Percentiles rank a stretch among this genome's conserved stretches.
Conservation (phyloP, 23 red algal genomes). For the Gracilariopsis chorda region DNA sequence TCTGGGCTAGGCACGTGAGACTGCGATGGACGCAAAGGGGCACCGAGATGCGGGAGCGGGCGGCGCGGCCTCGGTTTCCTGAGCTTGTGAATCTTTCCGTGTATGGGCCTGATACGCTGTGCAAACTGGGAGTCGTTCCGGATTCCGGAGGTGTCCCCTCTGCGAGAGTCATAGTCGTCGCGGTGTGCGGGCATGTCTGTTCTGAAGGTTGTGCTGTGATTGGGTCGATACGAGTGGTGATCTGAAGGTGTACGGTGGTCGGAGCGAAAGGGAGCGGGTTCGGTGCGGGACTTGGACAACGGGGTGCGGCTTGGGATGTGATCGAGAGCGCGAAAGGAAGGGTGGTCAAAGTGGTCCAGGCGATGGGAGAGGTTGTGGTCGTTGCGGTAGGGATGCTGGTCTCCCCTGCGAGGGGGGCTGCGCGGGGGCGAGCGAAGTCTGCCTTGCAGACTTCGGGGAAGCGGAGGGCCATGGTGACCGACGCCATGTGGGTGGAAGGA, state of each 20-base stretch:
- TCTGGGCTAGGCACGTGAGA: background rate
- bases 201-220: background rate
- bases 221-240: conserved; percentile 22
- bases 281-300: conserved; percentile 10
- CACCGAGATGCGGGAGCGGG: background rate
- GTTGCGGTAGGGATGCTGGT: background rate
- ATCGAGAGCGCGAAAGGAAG: background rate
- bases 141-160: background rate
- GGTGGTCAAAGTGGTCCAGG: background rate
- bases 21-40: background rate
- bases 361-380: background rate
- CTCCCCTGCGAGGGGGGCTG: background rate
- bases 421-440: conserved; percentile 15
- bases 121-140: background rate
- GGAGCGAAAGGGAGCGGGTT: background rate
- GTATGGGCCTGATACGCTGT: background rate
- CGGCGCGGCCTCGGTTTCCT: conserved; percentile 1
- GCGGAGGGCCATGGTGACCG: background rate
- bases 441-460: background rate
- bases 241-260: background rate
- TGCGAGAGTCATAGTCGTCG: conserved; percentile 8
- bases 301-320: background rate
- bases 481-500: background rate
- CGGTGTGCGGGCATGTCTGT: background rate
- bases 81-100: conserved; percentile 25